Percentiles rank a stretch among this genome's conserved stretches.
phyloP scores from a whole-genome alignment of 2,329 filamentous ascomycete genomes.

The Penicillium aurantiogriseum region DNA sequence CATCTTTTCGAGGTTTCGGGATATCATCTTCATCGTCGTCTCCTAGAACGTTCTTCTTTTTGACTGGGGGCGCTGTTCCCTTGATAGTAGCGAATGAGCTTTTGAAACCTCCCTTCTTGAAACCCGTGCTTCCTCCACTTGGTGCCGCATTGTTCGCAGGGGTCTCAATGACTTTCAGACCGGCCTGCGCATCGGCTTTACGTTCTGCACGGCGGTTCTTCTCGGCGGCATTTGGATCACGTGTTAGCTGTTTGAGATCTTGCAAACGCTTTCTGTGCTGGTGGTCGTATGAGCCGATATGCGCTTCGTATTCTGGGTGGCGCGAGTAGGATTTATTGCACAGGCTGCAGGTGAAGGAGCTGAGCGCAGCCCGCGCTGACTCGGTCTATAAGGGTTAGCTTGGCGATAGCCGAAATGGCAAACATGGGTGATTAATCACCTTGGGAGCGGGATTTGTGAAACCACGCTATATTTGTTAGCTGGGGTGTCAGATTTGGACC shows the following conservation, averaged over 20 bases:
- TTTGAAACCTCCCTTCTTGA: slow-evolving; percentile 83
- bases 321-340: slow-evolving; percentile 93
- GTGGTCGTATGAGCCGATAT: slow-evolving; percentile 92
- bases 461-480: slow-evolving; percentile 38
- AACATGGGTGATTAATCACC: slow-evolving; percentile 26
- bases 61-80: slow-evolving; percentile 31
- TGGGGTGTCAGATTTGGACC: neutral
- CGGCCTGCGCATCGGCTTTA: slow-evolving; percentile 45
- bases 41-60: slow-evolving; percentile 46
- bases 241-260: slow-evolving; percentile 48
- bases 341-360: slow-evolving; percentile 78
- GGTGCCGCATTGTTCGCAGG: slow-evolving; percentile 22
- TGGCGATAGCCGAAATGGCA: neutral
- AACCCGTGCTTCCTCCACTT: slow-evolving; percentile 41
- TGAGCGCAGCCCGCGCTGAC: slow-evolving; percentile 71
- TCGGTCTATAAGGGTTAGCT: slow-evolving; percentile 46
- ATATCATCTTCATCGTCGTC: slow-evolving; percentile 41
- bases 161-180: slow-evolving; percentile 38
- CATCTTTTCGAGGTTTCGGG: slow-evolving; percentile 18
- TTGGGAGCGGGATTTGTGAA: slow-evolving; percentile 50
- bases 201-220: slow-evolving; percentile 44
- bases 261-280: slow-evolving; percentile 73
- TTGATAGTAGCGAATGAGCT: slow-evolving; percentile 65
- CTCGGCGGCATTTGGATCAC: slow-evolving; percentile 44
- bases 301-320: slow-evolving; percentile 94